Evolutionary conservation across 306 rosid genomes (phyloP), one percentile per base, ranked within the genome.

Genomic region (Amphicarpaea edgeworthii): DNA sequence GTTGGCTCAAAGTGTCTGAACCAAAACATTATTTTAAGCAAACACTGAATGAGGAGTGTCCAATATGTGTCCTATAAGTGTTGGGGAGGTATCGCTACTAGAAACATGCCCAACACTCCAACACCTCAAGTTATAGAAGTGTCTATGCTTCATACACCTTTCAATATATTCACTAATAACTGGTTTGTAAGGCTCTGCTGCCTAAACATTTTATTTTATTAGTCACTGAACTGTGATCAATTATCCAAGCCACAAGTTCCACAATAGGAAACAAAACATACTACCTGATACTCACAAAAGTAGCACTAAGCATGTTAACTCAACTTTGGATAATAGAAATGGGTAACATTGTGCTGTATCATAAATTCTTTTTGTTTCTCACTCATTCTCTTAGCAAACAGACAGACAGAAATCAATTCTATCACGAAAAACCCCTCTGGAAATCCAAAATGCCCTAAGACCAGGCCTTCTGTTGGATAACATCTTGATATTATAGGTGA

Each of bases 211-310:
- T 42, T 71, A 2, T 62, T 42, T 57, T n/a, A 58, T 50, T 66
- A 58, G 61, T 58, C 19, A 60, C 51, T 76, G 4, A 23, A 41
- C 34, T 72, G 40, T 43, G 80, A 57, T 71, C 45, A 76, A 68
- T 72, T 32, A 64, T 40, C 73, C 51, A 67, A 32, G 53, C 72
- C 67, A 65, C 47, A 45, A 49, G 67, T 77, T 66, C 65, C 45
- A 63, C 43, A 11, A 58, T 28, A 40, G 38, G 19, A 43, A 79
- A 10, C 23, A 79, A 53, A 53, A 77, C 68, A 70, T 65, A 4
- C 67, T 41, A 61, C 75, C 77, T 57, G 46, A 42, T 20, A 57
- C 43, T 66, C 47, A 17, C 66, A 51, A 45, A 30, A 54, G 41
- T 34, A 47, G 4, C 65, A 61, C 21, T 63, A 58, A 38, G 43